Percentiles rank a stretch among this genome's conserved stretches.
phyloP scores from a whole-genome alignment of 305 asterid genomes.

The Fraxinus ornus region DNA sequence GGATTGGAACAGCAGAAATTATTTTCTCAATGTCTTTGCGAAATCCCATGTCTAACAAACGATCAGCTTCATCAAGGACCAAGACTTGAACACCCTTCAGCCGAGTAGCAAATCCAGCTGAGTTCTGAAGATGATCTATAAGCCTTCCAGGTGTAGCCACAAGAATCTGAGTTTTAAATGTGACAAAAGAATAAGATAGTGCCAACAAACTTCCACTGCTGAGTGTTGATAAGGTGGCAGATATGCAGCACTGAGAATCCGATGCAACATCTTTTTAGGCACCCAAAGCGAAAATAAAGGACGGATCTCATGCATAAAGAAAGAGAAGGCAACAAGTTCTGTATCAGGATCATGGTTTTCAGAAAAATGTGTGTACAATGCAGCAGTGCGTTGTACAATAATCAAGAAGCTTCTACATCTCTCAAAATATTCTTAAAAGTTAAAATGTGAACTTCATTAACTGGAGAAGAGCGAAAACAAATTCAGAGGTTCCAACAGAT shows the following conservation, averaged over 20 bases:
- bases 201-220: constrained; percentile 1
- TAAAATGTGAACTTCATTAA: neutral
- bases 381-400: neutral
- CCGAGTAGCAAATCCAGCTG: constrained; percentile 90
- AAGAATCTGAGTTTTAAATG: constrained; percentile 58
- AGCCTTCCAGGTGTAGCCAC: constrained; percentile 99
- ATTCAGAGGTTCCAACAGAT: neutral
- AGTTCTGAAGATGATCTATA: constrained; percentile 84
- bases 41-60: constrained; percentile 95
- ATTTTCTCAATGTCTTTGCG: constrained; percentile 90
- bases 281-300: neutral
- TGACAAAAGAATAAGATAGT: neutral
- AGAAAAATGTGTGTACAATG: neutral
- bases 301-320: neutral
- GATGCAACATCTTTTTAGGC: neutral
- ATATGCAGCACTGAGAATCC: neutral
- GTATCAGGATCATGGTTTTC: neutral
- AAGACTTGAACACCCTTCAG: constrained; percentile 86
- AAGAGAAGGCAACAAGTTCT: neutral
- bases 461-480: neutral
- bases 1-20: constrained; percentile 82
- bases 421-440: neutral
- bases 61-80: constrained; percentile 98
- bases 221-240: neutral
- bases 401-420: neutral